Conservation (phyloP, 768 basidiomycete genomes). For the Hebeloma cylindrosporum region DNA sequence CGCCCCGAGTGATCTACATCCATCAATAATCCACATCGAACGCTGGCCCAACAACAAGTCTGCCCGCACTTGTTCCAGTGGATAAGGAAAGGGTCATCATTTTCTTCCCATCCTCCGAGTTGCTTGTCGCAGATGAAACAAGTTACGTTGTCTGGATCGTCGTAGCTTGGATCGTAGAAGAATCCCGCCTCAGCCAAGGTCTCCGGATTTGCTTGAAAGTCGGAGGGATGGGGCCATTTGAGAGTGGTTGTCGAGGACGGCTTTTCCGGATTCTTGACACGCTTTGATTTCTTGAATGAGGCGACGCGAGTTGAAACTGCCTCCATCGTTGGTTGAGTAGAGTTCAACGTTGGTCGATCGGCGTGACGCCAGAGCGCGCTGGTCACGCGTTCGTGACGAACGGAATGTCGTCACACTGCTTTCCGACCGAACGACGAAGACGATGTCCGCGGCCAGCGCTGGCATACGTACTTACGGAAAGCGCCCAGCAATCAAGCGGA, state of each 20-base stretch:
- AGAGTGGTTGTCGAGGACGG: conserved; percentile 43
- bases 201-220: conserved; percentile 67
- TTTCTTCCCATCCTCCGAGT: conserved; percentile 79
- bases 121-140: conserved; percentile 86
- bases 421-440: not conserved
- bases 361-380: conserved; percentile 30
- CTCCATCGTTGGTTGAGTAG: conserved; percentile 43
- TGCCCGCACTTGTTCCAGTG: conserved; percentile 70
- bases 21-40: conserved; percentile 65
- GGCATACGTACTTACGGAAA: conserved; percentile 37
- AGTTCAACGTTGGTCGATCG: conserved; percentile 15
- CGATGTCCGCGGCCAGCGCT: conserved; percentile 16
- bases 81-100: conserved; percentile 85
- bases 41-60: conserved; percentile 77
- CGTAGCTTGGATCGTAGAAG: conserved; percentile 70
- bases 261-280: conserved; percentile 57
- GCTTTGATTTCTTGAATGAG: conserved; percentile 66
- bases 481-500: conserved; percentile 23
- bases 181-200: conserved; percentile 89
- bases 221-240: conserved; percentile 79
- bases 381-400: conserved; percentile 41
- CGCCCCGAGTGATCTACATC: conserved; percentile 59
- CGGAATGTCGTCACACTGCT: too few relatives aligned
- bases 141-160: conserved; percentile 70
- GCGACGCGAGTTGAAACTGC: conserved; percentile 56